Conservation (phyloP, 1,284 basidiomycete genomes). For the Trametes pubescens region DNA sequence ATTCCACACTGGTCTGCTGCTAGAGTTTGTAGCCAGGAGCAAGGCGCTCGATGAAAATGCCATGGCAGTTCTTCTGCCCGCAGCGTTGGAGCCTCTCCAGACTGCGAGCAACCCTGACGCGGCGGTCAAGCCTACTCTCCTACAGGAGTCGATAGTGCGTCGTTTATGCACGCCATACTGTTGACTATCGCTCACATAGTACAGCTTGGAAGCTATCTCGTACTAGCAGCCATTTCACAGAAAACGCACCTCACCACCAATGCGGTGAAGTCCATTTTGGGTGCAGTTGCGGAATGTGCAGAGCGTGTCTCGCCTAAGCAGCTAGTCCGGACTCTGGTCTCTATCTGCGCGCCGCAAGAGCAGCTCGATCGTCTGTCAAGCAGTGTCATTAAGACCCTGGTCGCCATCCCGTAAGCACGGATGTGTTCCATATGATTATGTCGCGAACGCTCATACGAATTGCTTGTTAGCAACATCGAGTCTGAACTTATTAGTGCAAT, state of each 20-base stretch:
- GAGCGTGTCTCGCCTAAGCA: slow-evolving; percentile 57
- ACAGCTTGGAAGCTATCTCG: slow-evolving; percentile 78
- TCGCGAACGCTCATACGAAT: slow-evolving; percentile 32
- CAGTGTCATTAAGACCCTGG: slow-evolving; percentile 49
- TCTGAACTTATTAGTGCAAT: slow-evolving; percentile 54
- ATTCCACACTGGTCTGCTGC: slow-evolving; percentile 85
- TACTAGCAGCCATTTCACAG: slow-evolving; percentile 72
- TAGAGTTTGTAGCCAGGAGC: slow-evolving; percentile 77
- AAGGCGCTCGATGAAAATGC: slow-evolving; percentile 68
- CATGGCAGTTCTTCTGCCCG: slow-evolving; percentile 67
- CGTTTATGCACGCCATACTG: not conserved
- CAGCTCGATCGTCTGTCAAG: slow-evolving; percentile 55
- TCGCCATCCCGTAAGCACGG: slow-evolving; percentile 54
- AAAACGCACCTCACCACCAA: slow-evolving; percentile 63
- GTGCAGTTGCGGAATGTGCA: slow-evolving; percentile 61
- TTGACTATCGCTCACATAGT: not conserved
- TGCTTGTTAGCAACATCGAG: slow-evolving; percentile 52
- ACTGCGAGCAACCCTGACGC: slow-evolving; percentile 32
- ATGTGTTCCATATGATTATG: not conserved
- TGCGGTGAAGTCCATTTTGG: slow-evolving; percentile 66
- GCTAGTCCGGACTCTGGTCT: slow-evolving; percentile 63
- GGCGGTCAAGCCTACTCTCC: slow-evolving; percentile 32
- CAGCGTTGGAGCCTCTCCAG: slow-evolving; percentile 66
- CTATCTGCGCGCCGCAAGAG: slow-evolving; percentile 66
- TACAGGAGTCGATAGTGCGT: slow-evolving; percentile 65